These are phyloP conservation scores for Botrytis byssoidea DNA, from an alignment of 2,329 filamentous ascomycete species.

Conservation along the genomic window DNA sequence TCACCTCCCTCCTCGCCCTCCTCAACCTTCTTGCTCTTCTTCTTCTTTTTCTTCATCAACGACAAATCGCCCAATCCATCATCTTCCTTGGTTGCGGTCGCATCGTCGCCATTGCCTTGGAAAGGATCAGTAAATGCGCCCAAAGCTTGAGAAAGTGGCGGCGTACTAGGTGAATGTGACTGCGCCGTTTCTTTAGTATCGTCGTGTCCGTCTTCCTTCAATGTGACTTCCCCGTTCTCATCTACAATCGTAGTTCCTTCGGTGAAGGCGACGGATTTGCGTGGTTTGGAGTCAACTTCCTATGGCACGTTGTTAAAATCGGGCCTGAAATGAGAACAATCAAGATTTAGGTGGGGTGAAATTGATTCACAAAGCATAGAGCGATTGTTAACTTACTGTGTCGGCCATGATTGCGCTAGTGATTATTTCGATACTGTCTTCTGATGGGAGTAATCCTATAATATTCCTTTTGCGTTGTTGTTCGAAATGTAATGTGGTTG, in stretches of 20 bases:
- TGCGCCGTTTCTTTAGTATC: conserved; percentile 78
- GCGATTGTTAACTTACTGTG: conserved; percentile 11
- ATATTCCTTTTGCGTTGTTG: not conserved
- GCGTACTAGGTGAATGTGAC: conserved; percentile 72
- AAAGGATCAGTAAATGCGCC: conserved; percentile 53
- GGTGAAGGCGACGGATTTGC: conserved; percentile 93
- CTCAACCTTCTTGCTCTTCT: conserved; percentile 82
- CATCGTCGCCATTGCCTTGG: conserved; percentile 42
- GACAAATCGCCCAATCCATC: conserved; percentile 48
- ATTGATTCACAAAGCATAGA: conserved; percentile 1
- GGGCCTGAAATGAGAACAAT: conserved; percentile 28
- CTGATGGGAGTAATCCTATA: not conserved
- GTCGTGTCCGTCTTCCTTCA: conserved; percentile 66
- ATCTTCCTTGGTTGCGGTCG: conserved; percentile 21
- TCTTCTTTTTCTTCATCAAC: conserved; percentile 82
- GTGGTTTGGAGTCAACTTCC: conserved; percentile 55
- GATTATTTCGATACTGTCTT: not conserved
- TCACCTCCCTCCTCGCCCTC: conserved; percentile 62
- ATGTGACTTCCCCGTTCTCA: conserved; percentile 80
- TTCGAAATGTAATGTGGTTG: conserved; percentile 7
- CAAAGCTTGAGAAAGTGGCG: conserved; percentile 54
- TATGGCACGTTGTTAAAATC: conserved; percentile 25
- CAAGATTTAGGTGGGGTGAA: conserved; percentile 20
- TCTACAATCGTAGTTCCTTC: conserved; percentile 86
- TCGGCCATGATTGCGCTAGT: conserved; percentile 20